Evolutionary conservation across 768 basidiomycete genomes (phyloP), one percentile per base, ranked within the genome.

Genomic region (Boletus vinaceobasis): DNA sequence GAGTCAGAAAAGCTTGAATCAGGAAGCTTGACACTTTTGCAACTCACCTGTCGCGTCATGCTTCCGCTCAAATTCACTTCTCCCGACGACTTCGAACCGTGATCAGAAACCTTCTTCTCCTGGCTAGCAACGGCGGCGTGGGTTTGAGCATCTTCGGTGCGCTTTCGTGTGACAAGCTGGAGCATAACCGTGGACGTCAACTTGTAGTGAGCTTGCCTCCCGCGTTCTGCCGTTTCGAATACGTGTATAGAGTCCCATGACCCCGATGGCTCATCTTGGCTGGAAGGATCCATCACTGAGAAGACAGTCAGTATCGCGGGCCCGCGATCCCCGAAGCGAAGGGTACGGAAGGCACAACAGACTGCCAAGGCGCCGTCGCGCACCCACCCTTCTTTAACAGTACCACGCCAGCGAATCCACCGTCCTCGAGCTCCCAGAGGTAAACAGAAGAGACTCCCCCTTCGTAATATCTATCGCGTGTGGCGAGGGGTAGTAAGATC

Each of bases 161-260:
- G 75, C 48, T n/a, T n/a, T n/a, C 75, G 78, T 32, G 85, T 87
- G 48, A 88, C 77, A 29, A 99, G 83, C 61, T 94, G 90, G 17
- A 99, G 85, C 92, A 98, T 96, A 51, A 98, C 83, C 2, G 97
- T 98, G 40, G 93, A 95, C 2, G 97, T 98, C 49, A 99, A 79
- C 74, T 98, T 98, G 76, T 98, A 99, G 64, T 93, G 93, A 5
- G 96, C 94, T 62, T 90, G 86, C 46, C 96, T 81, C 5, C 90
- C 94, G 43, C 94, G 84, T 67, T 97, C 94, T n/a, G 83, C 79
- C 2, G 90, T 82, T 72, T 99, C 97, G 61, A 99, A 98, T 49
- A 98, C 96, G 67, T 99, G 97, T 57, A 99, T 93, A 2, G 94
- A 96, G 68, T 99, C 95, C 97, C 97, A 99, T 50, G 92, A 87